Conservation (phyloP, 495 filamentous ascomycete species). For the Mycothermus thermophilus region DNA sequence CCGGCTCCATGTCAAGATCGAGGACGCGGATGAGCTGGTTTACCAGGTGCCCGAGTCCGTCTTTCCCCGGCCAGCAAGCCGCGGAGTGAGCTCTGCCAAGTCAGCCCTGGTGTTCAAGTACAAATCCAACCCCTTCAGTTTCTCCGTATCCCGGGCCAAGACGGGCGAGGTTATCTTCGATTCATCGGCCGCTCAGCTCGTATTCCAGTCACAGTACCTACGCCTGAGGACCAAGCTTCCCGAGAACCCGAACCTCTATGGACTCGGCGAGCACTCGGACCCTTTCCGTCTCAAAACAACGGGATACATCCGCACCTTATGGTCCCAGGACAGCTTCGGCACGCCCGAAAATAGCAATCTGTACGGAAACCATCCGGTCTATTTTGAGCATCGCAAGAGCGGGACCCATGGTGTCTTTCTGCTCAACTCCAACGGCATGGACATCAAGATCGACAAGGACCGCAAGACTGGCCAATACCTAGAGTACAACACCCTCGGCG, state of each 20-base stretch:
- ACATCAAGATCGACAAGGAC: conserved; percentile 63
- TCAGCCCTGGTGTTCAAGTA: conserved; percentile 53
- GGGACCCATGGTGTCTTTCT: conserved; percentile 76
- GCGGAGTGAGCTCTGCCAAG: conserved; percentile 12
- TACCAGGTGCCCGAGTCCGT: conserved; percentile 69
- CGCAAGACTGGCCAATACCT: conserved; percentile 52
- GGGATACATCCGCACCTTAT: conserved; percentile 67
- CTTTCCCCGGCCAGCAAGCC: conserved; percentile 44
- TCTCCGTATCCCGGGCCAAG: conserved; percentile 49
- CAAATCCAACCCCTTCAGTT: conserved; percentile 57
- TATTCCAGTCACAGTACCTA: conserved; percentile 73
- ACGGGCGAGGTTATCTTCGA: conserved; percentile 67
- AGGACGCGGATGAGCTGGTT: conserved; percentile 56
- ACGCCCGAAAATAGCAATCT: conserved; percentile 44
- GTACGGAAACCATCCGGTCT: conserved; percentile 75
- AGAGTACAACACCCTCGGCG: conserved; percentile 73
- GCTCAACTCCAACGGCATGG: conserved; percentile 76
- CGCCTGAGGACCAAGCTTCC: conserved; percentile 58
- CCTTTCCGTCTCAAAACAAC: conserved; percentile 54
- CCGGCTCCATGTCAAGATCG: conserved; percentile 72
- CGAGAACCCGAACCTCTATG: conserved; percentile 57
- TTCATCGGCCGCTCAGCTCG: conserved; percentile 49
- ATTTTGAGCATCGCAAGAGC: conserved; percentile 58
- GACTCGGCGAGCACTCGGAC: conserved; percentile 69
- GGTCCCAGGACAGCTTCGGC: conserved; percentile 61